These are phyloP conservation scores for Bolboschoenoplectus hybrid DNA, from an alignment of 202 grass and related monocot genomes.

Conservation along the genomic window DNA sequence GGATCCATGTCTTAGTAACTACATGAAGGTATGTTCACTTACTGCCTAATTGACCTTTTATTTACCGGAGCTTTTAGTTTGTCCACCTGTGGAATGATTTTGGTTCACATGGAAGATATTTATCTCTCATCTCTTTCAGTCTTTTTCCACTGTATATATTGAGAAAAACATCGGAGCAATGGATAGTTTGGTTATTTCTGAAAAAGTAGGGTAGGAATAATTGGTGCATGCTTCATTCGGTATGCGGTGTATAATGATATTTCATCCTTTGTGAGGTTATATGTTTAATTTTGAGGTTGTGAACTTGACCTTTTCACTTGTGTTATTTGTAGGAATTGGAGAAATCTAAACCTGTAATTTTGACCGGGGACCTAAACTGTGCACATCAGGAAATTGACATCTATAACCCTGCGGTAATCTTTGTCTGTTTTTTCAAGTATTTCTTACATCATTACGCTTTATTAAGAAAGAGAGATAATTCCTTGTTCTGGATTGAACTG, in stretches of 20 bases:
- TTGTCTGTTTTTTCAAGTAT: constrained; percentile 12
- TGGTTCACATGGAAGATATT: background rate
- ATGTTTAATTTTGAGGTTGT: background rate
- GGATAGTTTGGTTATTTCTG: constrained; percentile 3
- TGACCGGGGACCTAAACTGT: constrained; percentile 94
- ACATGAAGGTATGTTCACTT: constrained; percentile 79
- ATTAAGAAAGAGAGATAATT: constrained; percentile 21
- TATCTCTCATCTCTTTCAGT: background rate
- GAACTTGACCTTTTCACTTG: background rate
- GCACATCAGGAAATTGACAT: constrained; percentile 97
- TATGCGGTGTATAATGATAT: background rate
- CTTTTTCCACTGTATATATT: background rate
- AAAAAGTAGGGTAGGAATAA: background rate
- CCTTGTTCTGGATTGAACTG: constrained; percentile 20
- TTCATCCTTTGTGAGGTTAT: background rate
- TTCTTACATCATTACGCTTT: constrained; percentile 16
- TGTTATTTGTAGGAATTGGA: constrained; percentile 74
- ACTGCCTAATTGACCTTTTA: constrained; percentile 19
- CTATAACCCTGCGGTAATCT: constrained; percentile 78
- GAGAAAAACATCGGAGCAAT: background rate
- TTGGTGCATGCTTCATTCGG: background rate
- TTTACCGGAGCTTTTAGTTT: background rate
- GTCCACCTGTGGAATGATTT: background rate
- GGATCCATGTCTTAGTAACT: constrained; percentile 83
- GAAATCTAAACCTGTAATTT: constrained; percentile 90